Evolutionary conservation across 306 rosid genomes (phyloP).

Genomic region (Gleditsia sinensis): DNA sequence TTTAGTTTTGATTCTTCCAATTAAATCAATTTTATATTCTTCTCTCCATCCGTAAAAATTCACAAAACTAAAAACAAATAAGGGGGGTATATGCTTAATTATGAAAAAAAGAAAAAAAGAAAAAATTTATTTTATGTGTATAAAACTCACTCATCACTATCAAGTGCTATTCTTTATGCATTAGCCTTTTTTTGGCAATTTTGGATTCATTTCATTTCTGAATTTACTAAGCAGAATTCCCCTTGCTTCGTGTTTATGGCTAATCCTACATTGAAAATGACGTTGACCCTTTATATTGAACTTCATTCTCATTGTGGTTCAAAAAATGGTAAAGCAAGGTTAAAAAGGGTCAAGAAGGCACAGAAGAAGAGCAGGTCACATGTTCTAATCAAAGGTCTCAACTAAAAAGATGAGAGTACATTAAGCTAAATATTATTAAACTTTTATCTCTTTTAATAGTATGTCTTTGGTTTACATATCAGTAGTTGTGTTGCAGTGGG

Average conservation of each 20-base stretch:
- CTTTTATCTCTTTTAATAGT: conserved; percentile 14
- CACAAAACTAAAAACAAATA: no score
- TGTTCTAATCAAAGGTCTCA: conserved; percentile 54
- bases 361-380: conserved; percentile 47
- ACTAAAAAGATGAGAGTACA: conserved; percentile 54
- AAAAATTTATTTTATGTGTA: no score
- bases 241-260: no score
- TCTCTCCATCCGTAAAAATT: no score
- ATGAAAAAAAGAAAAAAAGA: no score
- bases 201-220: conserved; percentile 17
- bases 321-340: conserved; percentile 57
- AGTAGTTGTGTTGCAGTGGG: conserved; percentile 56
- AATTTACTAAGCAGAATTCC: not conserved
- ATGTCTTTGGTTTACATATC: no score
- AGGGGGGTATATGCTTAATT: no score
- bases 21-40: no score
- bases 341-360: conserved; percentile 37
- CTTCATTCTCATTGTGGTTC: conserved; percentile 34
- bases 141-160: no score
- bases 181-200: not conserved
- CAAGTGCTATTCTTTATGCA: conserved; percentile 48
- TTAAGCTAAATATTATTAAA: conserved; percentile 4
- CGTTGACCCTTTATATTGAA: not conserved
- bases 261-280: conserved; percentile 1
- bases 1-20: no score